These are phyloP conservation scores for Helminthosporium solani DNA, from an alignment of 2,329 filamentous ascomycete species.

Conservation along the genomic window DNA sequence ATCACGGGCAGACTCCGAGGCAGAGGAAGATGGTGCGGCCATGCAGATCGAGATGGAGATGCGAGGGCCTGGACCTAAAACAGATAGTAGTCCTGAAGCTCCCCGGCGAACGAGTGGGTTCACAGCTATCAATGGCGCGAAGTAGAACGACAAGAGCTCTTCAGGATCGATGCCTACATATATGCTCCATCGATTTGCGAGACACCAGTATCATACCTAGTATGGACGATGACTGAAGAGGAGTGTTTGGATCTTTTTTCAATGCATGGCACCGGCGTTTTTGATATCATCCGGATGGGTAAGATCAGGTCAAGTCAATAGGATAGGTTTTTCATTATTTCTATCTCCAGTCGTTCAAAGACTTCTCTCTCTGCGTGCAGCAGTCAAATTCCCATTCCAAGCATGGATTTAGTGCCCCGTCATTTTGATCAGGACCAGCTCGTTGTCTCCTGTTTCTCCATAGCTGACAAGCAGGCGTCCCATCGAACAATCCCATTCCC, in stretches of 20 bases:
- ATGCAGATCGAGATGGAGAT: slow-evolving; percentile 46
- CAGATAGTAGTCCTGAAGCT: slow-evolving; percentile 11
- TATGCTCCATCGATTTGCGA: no score
- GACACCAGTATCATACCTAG: no score
- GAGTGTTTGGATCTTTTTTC: no score
- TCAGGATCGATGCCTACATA: no score
- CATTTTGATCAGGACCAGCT: neutral
- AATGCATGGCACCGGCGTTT: slow-evolving; percentile 19
- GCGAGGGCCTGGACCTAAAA: slow-evolving; percentile 31
- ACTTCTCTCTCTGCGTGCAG: no score
- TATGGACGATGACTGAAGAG: no score
- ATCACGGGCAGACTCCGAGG: slow-evolving; percentile 19
- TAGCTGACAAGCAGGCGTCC: no score
- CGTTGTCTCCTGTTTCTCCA: no score
- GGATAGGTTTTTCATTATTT: neutral
- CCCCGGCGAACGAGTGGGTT: slow-evolving; percentile 27
- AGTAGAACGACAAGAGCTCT: neutral
- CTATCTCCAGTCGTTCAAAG: no score
- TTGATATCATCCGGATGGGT: neutral
- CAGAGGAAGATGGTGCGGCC: slow-evolving; percentile 33
- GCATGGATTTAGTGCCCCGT: neutral
- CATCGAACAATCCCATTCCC: no score
- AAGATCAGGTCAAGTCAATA: neutral
- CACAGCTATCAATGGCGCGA: slow-evolving; percentile 35
- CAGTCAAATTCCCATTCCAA: neutral